Conservation (phyloP, 169 alveolate genomes). For the Plasmodium fragile region DNA sequence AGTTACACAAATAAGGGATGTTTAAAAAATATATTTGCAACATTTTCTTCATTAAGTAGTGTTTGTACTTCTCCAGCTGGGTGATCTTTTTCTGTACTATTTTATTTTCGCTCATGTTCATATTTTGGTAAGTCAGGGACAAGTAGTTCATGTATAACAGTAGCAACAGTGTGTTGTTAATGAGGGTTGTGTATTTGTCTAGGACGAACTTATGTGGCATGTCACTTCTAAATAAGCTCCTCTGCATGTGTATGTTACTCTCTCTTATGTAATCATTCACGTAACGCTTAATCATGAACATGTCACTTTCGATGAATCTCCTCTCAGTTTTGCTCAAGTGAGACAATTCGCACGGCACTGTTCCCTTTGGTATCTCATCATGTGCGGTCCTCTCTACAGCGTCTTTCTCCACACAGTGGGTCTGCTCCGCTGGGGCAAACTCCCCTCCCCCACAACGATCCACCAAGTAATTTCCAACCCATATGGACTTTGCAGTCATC, state of each 20-base stretch:
- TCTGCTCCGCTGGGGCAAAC: not conserved
- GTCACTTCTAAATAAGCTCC: not conserved
- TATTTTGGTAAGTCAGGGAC: slow-evolving; percentile 7
- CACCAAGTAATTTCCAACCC: not conserved
- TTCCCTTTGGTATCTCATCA: not conserved
- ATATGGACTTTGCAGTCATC: slow-evolving; percentile 3
- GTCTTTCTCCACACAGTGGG: not conserved
- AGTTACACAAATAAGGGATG: slow-evolving; percentile 53
- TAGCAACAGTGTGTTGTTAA: slow-evolving; percentile 32
- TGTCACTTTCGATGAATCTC: slow-evolving; percentile 14
- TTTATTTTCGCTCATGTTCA: not conserved
- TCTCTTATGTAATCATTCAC: slow-evolving; percentile 8
- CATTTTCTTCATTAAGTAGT: slow-evolving; percentile 32
- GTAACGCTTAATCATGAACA: slow-evolving; percentile 27
- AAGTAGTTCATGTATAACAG: slow-evolving; percentile 1
- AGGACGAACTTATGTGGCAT: not conserved
- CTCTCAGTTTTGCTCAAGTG: not conserved
- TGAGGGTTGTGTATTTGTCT: slow-evolving; percentile 36
- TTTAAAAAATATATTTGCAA: slow-evolving; percentile 35
- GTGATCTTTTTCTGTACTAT: slow-evolving; percentile 14
- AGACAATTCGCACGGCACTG: not conserved
- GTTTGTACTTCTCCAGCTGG: slow-evolving; percentile 12
- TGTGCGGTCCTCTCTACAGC: not conserved
- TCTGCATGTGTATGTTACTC: not conserved
- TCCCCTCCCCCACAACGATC: not conserved